Base-by-base conservation (phyloP, 202 grass and related monocot genomes). In the Brachypodium distachyon region DNA sequence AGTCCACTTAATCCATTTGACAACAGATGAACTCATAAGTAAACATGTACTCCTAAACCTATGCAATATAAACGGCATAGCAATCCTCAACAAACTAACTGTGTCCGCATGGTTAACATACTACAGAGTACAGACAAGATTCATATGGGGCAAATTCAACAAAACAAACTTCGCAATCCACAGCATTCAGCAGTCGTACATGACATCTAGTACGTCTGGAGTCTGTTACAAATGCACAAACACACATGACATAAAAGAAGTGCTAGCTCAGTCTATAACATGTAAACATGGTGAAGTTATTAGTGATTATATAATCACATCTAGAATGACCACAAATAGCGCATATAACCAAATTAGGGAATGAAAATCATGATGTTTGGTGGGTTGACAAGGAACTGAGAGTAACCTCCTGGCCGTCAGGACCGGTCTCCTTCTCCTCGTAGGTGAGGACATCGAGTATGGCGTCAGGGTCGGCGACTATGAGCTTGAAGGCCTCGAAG, bases 391-490 rank as follows among this genome's bases (percentile, higher is more conserved):
- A 59, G 27, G 5, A 50, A 49, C 26, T 2, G 10, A 39, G 64
- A 62, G 27, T 76, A 53, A 91, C 92, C 92, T 91, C 92, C 73
- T 86, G 49, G 22, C 89, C 86, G 49, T 91, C 92, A 4, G 92
- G 92, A 40, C 89, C 86, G 9, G 73, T 65, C 74, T 95, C 92
- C 50, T 89, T 89, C 52, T 89, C 75, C 77, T 95, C 92, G n/a
- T 87, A 85, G 27, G 83, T 91, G 46, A 95, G 86, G 0, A 32
- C 58, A 59, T 91, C 92, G 6, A 95, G 92, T 75, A 95, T 77
- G 10, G 86, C 77, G 21, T 95, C 92, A 2, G 92, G 92, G 74
- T 95, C 92, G 1, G 72, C 69, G 3, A 95, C 92, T 7, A 95
- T 91, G 34, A 81, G 73, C 61, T 87, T 70, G 44, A 83, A 68